Evolutionary conservation across 208 protist species (phyloP), one percentile per base, ranked within the genome.

Genomic region (Leishmania mexicana): DNA sequence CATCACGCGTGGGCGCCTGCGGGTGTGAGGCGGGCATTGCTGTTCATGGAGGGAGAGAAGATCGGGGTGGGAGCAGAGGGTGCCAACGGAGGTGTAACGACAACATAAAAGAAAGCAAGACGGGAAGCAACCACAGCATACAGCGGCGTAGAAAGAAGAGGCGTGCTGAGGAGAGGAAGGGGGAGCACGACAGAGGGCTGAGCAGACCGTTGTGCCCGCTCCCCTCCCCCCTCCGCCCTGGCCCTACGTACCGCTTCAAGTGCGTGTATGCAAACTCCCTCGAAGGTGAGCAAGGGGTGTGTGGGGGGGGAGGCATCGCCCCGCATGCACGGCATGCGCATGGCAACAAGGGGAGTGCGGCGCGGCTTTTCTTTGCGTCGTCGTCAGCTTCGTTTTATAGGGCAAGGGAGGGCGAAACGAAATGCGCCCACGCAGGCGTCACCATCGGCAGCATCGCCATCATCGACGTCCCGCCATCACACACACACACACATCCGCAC

Each of bases 361-460:
- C 51, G 0, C 51, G 1, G 10, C 42, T 49, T 49, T 10, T 45
- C 8, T 45, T 47, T 49, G 31, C 31, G 7, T 67, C 10, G 24
- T 72, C 35, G n/a, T 72, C 42, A 19, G 10, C 40, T 47, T 38
- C n/a, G 3, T 28, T 28, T 57, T 57, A 75, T 45, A 57, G 51
- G 53, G 24, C 2, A n/a, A 57, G 47, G 31, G 71, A 57, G 28
- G 0, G 47, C 28, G 42, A 53, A 15, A 74, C 17, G 45, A 54
- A 24, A 38, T 24, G 31, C 10, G 7, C 71, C 10, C 71, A 38
- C 71, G 47, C 49, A 38, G 71, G 11, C 21, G 42, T 53, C 40
- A 60, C 77, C 62, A 77, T 60, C 81, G 74, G 68, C 81, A 24
- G 28, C 19, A 13, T 60, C 81, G 74, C 75, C 81, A 38, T 17